Evolutionary conservation across 352 stramenopile genomes (phyloP).

Genomic region (Phytophthora parvispora): DNA sequence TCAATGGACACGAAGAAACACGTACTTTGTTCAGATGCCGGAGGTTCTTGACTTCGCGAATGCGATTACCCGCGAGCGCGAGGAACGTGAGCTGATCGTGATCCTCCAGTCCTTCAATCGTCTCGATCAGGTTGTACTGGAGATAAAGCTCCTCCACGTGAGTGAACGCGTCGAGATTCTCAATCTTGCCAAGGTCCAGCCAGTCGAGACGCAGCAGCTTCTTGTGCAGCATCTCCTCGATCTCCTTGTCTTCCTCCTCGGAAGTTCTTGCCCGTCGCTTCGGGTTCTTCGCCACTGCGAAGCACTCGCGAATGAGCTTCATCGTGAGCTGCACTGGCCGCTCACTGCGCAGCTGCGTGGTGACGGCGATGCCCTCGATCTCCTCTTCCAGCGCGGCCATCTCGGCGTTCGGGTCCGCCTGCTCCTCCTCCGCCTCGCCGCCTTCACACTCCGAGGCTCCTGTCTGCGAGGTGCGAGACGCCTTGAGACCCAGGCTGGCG

Average conservation of each 20-base stretch:
- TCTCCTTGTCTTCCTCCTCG: constrained; percentile 42
- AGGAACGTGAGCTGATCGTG: constrained; percentile 69
- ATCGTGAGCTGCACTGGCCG: constrained; percentile 63
- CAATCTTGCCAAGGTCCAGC: constrained; percentile 75
- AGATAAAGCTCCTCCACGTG: constrained; percentile 83
- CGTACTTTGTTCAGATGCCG: constrained; percentile 64
- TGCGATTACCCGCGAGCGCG: constrained; percentile 72
- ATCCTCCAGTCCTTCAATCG: constrained; percentile 74
- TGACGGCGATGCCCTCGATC: constrained; percentile 48
- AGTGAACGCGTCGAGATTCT: constrained; percentile 82
- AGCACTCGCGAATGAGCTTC: constrained; percentile 70
- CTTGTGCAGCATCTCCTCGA: constrained; percentile 55
- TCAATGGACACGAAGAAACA: background rate
- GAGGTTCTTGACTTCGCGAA: constrained; percentile 70
- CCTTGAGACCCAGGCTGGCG: constrained; percentile 32
- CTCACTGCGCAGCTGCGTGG: constrained; percentile 42
- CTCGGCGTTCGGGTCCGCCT: constrained; percentile 53
- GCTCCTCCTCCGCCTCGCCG: constrained; percentile 23
- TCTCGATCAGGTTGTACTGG: constrained; percentile 76
- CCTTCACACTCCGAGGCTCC: constrained; percentile 3
- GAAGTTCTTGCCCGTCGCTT: constrained; percentile 8
- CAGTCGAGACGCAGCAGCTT: constrained; percentile 78
- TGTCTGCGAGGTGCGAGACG: constrained; percentile 2
- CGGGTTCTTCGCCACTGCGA: constrained; percentile 8
- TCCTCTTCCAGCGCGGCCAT: constrained; percentile 73